phyloP scores from a whole-genome alignment of 352 stramenopile genomes.

The Phytopythium chamaehyphon region DNA sequence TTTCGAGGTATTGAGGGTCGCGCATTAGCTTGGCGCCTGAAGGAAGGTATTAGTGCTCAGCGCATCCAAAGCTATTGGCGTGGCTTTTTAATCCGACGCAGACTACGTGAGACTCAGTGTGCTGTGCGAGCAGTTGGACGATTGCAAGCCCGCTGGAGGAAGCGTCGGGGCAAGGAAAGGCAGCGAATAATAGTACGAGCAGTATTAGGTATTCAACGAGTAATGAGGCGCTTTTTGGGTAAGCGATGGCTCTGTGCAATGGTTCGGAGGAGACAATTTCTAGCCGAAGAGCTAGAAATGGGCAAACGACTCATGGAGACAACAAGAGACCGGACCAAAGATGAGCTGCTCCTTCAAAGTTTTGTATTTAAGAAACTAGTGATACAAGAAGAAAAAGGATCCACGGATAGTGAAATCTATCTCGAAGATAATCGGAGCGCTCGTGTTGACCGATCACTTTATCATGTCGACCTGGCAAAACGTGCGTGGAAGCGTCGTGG shows the following conservation, averaged over 20 bases:
- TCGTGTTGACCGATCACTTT: conserved; percentile 38
- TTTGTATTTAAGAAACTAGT: conserved; percentile 37
- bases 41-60: conserved; percentile 32
- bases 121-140: conserved; percentile 41
- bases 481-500: conserved; percentile 44
- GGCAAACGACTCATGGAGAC: conserved; percentile 41
- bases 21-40: conserved; percentile 24
- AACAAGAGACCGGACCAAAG: conserved; percentile 37
- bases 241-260: conserved; percentile 29
- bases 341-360: conserved; percentile 66
- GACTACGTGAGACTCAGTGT: conserved; percentile 35
- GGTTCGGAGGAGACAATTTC: conserved; percentile 43
- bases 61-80: conserved; percentile 58
- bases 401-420: background rate
- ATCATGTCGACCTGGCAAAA: conserved; percentile 26
- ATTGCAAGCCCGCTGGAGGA: conserved; percentile 46
- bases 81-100: conserved; percentile 38
- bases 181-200: conserved; percentile 17
- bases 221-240: conserved; percentile 30
- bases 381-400: conserved; percentile 10
- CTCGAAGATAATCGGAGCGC: conserved; percentile 11
- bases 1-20: conserved; percentile 51
- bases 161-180: conserved; percentile 22
- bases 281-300: conserved; percentile 49
- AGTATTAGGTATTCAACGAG: conserved; percentile 34